phyloP scores from a whole-genome alignment of 257 asterid genomes.

The Phtheirospermum japonicum region DNA sequence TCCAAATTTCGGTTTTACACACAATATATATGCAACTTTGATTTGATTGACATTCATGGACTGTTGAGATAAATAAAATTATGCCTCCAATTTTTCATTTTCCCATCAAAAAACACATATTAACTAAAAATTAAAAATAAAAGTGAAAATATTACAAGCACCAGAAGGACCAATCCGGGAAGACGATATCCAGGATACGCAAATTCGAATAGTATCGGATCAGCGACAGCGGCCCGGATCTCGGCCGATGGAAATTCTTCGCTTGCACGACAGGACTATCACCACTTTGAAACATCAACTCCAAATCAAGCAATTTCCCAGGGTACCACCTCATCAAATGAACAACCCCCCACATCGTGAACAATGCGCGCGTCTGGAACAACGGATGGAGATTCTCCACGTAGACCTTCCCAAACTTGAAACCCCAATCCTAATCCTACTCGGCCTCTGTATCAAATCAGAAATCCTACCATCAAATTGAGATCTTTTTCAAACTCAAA shows the following conservation, averaged over 20 bases:
- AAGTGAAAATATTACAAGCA: constrained; percentile 61
- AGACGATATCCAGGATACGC: constrained; percentile 78
- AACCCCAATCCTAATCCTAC: too few species aligned
- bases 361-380: constrained; percentile 60
- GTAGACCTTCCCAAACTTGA: constrained; percentile 61
- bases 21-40: too few species aligned
- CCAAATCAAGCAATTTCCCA: constrained; percentile 63
- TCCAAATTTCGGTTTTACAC: too few species aligned
- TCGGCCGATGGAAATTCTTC: constrained; percentile 35
- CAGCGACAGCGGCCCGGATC: constrained; percentile 59
- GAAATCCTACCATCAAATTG: too few species aligned
- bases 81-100: too few species aligned
- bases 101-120: too few species aligned
- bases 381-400: constrained; percentile 51
- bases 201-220: constrained; percentile 80
- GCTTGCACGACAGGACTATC: constrained; percentile 49
- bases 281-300: constrained; percentile 59
- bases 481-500: too few species aligned
- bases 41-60: too few species aligned
- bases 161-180: constrained; percentile 96
- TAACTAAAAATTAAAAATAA: neutral
- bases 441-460: too few species aligned
- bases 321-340: constrained; percentile 62
- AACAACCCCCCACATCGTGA: constrained; percentile 64
- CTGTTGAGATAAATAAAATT: too few species aligned